Evolutionary conservation across 495 filamentous ascomycete genomes (phyloP).

Genomic region (Penicillium coprophilum): DNA sequence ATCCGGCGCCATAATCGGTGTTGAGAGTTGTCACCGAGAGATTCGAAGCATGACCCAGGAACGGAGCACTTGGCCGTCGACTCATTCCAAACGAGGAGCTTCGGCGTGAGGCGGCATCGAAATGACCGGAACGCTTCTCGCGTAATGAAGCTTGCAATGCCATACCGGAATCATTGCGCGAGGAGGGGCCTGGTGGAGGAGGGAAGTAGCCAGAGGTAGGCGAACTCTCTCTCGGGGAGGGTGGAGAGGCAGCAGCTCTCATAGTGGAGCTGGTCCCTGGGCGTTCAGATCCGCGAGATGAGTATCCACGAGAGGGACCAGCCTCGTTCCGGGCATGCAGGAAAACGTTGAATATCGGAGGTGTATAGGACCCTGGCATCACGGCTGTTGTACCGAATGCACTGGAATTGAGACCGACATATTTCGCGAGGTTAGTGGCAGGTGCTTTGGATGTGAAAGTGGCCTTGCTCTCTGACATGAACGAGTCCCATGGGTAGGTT

Average conservation of each 20-base stretch:
- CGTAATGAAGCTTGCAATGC: constrained; percentile 78
- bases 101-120: constrained; percentile 77
- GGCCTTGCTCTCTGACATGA: constrained; percentile 79
- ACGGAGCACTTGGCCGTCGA: constrained; percentile 80
- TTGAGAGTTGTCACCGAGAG: constrained; percentile 81
- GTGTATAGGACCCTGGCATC: constrained; percentile 42
- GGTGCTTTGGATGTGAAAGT: constrained; percentile 70
- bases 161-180: constrained; percentile 88
- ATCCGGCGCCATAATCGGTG: constrained; percentile 69
- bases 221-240: constrained; percentile 71
- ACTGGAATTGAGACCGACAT: constrained; percentile 82
- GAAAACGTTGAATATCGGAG: constrained; percentile 87
- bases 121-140: constrained; percentile 94
- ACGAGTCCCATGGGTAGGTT: constrained; percentile 84
- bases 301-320: constrained; percentile 40
- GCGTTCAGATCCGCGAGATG: constrained; percentile 62
- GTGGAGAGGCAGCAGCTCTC: constrained; percentile 66
- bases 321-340: constrained; percentile 69
- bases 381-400: constrained; percentile 71
- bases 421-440: constrained; percentile 73
- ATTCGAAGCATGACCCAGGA: constrained; percentile 77
- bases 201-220: constrained; percentile 81
- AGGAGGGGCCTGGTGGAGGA: constrained; percentile 70
- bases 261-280: constrained; percentile 78
- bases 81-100: constrained; percentile 88